Evolutionary conservation across 805 yeast genomes (phyloP).

Genomic region (Torulaspora franciscae): DNA sequence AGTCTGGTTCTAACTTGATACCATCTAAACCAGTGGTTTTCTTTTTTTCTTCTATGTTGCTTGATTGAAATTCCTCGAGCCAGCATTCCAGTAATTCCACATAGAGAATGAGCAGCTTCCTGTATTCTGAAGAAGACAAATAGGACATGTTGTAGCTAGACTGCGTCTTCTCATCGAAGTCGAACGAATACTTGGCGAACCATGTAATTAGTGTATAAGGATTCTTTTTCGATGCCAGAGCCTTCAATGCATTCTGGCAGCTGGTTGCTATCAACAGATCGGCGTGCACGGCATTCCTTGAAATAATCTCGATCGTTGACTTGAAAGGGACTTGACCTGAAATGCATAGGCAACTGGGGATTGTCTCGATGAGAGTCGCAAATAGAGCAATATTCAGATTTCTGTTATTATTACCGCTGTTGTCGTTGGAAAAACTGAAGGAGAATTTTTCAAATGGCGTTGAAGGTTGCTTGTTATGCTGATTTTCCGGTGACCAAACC

Average conservation of each 20-base stretch:
- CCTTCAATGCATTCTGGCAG: slow-evolving; percentile 57
- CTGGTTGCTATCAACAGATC: slow-evolving; percentile 59
- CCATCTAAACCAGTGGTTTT: slow-evolving; percentile 35
- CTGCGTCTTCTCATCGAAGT: slow-evolving; percentile 65
- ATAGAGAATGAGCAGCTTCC: slow-evolving; percentile 58
- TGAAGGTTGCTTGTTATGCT: slow-evolving; percentile 34
- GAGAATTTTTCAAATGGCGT: slow-evolving; percentile 39
- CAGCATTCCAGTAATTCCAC: slow-evolving; percentile 78
- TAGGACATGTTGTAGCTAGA: slow-evolving; percentile 51
- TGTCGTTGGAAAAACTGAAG: slow-evolving; percentile 40
- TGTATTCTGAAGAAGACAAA: slow-evolving; percentile 57
- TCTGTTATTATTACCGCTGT: slow-evolving; percentile 27
- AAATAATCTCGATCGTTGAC: slow-evolving; percentile 65
- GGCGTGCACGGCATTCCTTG: slow-evolving; percentile 69
- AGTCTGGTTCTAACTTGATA: slow-evolving; percentile 23
- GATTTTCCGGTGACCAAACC: slow-evolving; percentile 37
- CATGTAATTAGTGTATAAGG: slow-evolving; percentile 66
- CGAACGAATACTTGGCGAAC: slow-evolving; percentile 76
- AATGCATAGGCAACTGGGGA: slow-evolving; percentile 62
- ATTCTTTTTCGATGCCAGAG: slow-evolving; percentile 61
- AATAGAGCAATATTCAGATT: slow-evolving; percentile 53
- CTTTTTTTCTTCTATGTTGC: slow-evolving; percentile 30
- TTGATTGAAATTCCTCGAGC: slow-evolving; percentile 58
- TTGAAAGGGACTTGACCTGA: slow-evolving; percentile 50
- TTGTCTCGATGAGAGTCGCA: slow-evolving; percentile 60